These are phyloP conservation scores for Russula abietina DNA, from an alignment of 768 basidiomycete genomes.

Conservation along the genomic window DNA sequence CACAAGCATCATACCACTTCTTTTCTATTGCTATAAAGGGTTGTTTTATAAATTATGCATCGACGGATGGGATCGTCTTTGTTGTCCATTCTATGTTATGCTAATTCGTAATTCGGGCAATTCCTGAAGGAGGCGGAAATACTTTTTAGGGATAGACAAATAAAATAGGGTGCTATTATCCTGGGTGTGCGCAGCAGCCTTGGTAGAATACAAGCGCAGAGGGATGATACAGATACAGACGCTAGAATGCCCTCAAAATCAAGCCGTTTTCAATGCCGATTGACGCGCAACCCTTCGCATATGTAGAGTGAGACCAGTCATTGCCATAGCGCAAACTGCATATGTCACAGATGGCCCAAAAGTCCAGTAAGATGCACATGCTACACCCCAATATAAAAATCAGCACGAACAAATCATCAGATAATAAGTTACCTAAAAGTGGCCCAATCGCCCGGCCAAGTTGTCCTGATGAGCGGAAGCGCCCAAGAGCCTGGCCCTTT, in stretches of 20 bases:
- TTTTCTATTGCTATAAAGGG: constrained; percentile 21
- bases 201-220: neutral
- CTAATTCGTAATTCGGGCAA: neutral
- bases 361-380: constrained; percentile 85
- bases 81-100: constrained; percentile 9
- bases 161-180: neutral
- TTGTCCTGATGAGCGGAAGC: constrained; percentile 90
- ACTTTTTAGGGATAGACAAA: neutral
- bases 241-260: neutral
- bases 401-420: neutral
- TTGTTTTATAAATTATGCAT: constrained; percentile 29
- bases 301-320: constrained; percentile 49
- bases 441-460: constrained; percentile 92
- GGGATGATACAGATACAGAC: neutral
- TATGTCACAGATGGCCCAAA: constrained; percentile 81
- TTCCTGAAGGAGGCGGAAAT: neutral
- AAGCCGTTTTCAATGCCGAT: constrained; percentile 25
- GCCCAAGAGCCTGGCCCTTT: constrained; percentile 78
- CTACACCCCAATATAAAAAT: constrained; percentile 34
- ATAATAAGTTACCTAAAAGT: constrained; percentile 52
- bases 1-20: constrained; percentile 13
- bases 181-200: neutral
- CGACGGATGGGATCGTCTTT: constrained; percentile 11
- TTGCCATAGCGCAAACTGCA: constrained; percentile 52
- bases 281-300: constrained; percentile 46